Percentiles rank a stretch among this genome's conserved stretches.
These are phyloP conservation scores for Strobilomyces dryophilus DNA, from an alignment of 768 basidiomycete species.

Conservation along the genomic window DNA sequence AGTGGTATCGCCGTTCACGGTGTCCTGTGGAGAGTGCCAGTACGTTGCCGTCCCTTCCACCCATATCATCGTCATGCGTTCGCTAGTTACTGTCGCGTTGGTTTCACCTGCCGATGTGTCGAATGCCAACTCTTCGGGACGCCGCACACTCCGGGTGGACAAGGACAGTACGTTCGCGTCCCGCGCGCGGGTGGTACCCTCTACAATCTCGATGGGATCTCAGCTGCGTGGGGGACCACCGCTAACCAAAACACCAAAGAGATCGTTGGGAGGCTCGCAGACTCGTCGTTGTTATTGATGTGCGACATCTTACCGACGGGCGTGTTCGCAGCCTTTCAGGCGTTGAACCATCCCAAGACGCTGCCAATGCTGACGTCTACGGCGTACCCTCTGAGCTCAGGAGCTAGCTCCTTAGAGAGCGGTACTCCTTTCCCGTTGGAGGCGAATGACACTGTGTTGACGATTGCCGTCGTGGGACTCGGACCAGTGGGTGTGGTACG, in stretches of 20 bases:
- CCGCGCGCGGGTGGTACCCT: slow-evolving; percentile 79
- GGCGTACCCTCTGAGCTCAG: slow-evolving; percentile 49
- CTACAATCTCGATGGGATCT: slow-evolving; percentile 54
- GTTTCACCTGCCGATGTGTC: slow-evolving; percentile 68
- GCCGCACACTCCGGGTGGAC: slow-evolving; percentile 62
- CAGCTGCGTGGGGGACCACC: slow-evolving; percentile 9
- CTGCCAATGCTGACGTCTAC: slow-evolving; percentile 53
- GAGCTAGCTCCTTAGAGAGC: slow-evolving; percentile 2
- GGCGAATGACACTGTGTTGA: slow-evolving; percentile 48
- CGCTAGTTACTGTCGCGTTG: slow-evolving; percentile 62
- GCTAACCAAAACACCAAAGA: slow-evolving; percentile 32
- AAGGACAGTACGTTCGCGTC: slow-evolving; percentile 76
- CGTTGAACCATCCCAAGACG: slow-evolving; percentile 68
- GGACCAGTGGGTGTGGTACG: slow-evolving; percentile 73
- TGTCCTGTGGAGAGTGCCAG: slow-evolving; percentile 86
- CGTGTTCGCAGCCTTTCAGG: slow-evolving; percentile 70
- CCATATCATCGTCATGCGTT: neutral
- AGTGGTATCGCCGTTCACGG: slow-evolving; percentile 76
- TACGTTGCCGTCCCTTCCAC: slow-evolving; percentile 32
- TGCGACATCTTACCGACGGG: slow-evolving; percentile 82
- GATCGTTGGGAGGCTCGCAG: slow-evolving; percentile 43
- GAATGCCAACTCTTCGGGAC: slow-evolving; percentile 63
- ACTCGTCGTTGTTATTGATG: slow-evolving; percentile 65
- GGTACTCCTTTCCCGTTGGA: slow-evolving; percentile 27
- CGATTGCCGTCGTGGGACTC: slow-evolving; percentile 66